Base-by-base conservation (phyloP, 495 filamentous ascomycete genomes). In the Penicillium argentinense region DNA sequence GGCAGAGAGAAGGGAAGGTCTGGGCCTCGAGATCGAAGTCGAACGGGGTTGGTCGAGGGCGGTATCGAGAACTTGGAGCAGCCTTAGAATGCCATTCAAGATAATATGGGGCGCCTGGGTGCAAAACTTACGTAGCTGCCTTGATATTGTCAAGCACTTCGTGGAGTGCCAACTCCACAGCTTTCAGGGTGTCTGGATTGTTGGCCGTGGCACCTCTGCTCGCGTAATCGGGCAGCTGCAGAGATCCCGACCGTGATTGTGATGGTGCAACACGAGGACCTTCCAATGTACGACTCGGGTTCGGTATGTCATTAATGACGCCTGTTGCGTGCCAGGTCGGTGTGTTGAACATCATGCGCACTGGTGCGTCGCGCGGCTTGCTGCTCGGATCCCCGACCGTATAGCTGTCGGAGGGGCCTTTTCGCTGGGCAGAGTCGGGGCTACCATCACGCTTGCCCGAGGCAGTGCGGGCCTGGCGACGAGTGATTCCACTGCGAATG, bases 11-110 rank as follows among this genome's bases (percentile, higher is more conserved):
- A 5, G 89, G 89, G 53, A 95, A 95, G 19, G 85, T 86, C 49
- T 93, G 79, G 18, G 83, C 66, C 46, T 87, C 82, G 23, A 90
- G 83, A 47, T 95, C 87, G 67, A 95, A 91, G 50, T 90, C 82
- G 62, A 95, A 95, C 0, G 86, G 85, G 21, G 63, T 77, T 45
- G 62, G 62, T 53, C 60, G 77, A 67, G 67, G 65, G 19, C 62
- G 64, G 24, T 57, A 57, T 30, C 63, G 63, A 11, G 58, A 60
- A 46, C 67, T 73, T 21, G 23, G 45, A 38, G 26, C 29, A 18
- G 9, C 13, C 17, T 19, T n/a, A n/a, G n/a, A 51, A 18, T 2
- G 23, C 54, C 1, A 53, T 42, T 39, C 26, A 12, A 19, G 24
- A 14, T 17, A 13, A 17, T 25, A 26, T 18, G 18, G 12, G 23